Conservation (phyloP, 202 grass and related monocot genomes). For the Brachypodium distachyon region DNA sequence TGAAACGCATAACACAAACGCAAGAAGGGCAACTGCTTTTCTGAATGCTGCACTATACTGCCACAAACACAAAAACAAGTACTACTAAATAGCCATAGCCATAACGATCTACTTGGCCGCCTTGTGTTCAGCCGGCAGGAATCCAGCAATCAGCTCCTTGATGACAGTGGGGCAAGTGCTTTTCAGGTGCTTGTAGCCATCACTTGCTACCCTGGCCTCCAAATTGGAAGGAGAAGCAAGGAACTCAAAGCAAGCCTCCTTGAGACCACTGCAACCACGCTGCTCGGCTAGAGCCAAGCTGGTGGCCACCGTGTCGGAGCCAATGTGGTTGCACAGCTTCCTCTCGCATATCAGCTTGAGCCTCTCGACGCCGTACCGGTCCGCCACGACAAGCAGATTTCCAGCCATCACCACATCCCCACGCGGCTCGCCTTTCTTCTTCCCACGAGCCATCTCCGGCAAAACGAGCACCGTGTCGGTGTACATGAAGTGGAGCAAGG, state of each 20-base stretch:
- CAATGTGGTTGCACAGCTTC: background rate
- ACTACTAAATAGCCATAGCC: too few relatives aligned
- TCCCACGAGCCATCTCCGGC: background rate
- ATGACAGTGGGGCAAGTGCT: background rate
- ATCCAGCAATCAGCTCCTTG: background rate
- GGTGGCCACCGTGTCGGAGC: background rate
- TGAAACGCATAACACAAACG: too few relatives aligned
- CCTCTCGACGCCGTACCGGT: background rate
- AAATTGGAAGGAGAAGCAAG: background rate
- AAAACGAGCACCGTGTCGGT: background rate
- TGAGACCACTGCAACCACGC: background rate
- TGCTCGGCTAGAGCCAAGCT: background rate
- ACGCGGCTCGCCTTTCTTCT: too few relatives aligned
- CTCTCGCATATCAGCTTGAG: background rate
- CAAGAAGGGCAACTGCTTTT: too few relatives aligned
- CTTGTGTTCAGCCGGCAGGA: background rate
- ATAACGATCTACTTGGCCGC: too few relatives aligned
- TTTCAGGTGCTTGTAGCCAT: background rate
- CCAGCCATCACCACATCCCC: background rate
- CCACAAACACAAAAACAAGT: too few relatives aligned
- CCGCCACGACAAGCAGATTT: background rate
- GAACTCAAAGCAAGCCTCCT: background rate
- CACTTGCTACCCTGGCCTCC: background rate
- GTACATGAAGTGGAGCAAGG: background rate
- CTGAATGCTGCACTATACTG: too few relatives aligned